A percentile compares a stretch with the other conserved stretches of the same genome.
phyloP scores from a whole-genome alignment of 805 yeast genomes.

The Metschnikowia sp. region DNA sequence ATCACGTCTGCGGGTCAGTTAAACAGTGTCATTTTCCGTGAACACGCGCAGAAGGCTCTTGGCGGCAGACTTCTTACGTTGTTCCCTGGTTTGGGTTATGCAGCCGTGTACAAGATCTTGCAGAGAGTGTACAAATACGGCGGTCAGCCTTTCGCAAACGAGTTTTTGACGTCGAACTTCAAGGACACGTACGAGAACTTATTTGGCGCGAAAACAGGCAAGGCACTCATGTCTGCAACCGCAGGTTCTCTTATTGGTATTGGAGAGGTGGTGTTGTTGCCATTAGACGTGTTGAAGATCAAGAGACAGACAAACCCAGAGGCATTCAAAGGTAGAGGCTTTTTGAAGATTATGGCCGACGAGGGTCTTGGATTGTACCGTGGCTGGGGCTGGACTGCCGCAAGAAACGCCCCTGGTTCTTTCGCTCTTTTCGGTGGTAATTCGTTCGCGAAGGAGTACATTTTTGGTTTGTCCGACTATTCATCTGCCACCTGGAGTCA shows the following conservation, averaged over 20 bases:
- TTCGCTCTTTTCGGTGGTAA: constrained; percentile 98
- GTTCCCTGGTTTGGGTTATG: constrained; percentile 98
- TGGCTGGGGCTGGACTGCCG: constrained; percentile 99
- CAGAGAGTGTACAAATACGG: constrained; percentile 99
- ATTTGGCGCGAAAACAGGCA: constrained; percentile 93
- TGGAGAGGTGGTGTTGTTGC: constrained; percentile 94
- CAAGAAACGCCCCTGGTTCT: constrained; percentile 98
- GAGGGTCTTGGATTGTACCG: constrained; percentile 93
- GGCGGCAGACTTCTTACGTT: constrained; percentile 73
- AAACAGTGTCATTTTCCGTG: constrained; percentile 83
- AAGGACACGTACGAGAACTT: constrained; percentile 63
- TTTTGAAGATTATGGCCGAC: constrained; percentile 76
- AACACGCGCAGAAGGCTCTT: constrained; percentile 68
- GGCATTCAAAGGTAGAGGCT: constrained; percentile 97
- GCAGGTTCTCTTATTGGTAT: constrained; percentile 97
- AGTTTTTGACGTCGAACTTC: constrained; percentile 75
- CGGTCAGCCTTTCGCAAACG: constrained; percentile 98
- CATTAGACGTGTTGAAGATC: constrained; percentile 93
- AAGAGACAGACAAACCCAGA: constrained; percentile 99
- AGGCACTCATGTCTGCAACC: constrained; percentile 94
- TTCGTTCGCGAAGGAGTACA: constrained; percentile 96
- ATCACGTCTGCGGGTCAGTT: constrained; percentile 63
- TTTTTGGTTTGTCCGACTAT: constrained; percentile 82
- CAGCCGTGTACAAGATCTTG: constrained; percentile 92
- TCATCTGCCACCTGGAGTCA: constrained; percentile 91